Base-by-base conservation (phyloP, 1,284 basidiomycete genomes). In the Porogramme epimiltina region DNA sequence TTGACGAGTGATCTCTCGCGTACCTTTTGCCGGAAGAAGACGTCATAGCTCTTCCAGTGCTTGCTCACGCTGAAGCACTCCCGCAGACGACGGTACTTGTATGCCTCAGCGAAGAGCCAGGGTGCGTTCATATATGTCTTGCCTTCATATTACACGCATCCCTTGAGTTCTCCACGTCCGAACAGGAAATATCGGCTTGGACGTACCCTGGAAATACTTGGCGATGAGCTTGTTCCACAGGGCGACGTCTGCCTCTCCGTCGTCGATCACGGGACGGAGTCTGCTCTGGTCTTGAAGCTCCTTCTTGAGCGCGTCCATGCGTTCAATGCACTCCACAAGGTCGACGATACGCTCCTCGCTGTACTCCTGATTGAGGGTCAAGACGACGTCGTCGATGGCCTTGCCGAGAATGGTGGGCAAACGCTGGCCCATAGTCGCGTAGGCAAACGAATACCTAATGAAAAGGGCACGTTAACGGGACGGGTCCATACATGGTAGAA, bases 221-320 rank as follows among this genome's bases (percentile, higher is more conserved):
- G 91, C 91, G 46, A 95, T 94, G 70, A 93, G 91, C 68, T 98
- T 97, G 76, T 98, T 98, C 95, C 95, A 98, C 16, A 98, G 79
- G 1, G 95, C 88, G 34, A 98, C 89, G 64, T 98, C 95, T 23
- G 88, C 95, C 67, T 97, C 95, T 54, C 85, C 87, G 65, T 98
- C 95, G 69, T 98, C 95, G 42, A 93, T 74, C 66, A 96, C 94
- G 49, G 89, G 93, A 24, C 92, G 78, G 28, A 92, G 79, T 66
- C 91, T 91, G 10, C 84, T 83, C 64, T 93, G 92, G 1, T 79
- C 80, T 62, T 89, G 89, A 49, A 94, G 77, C 65, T 94, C 89
- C 18, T 74, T 75, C 90, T 93, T 94, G 58, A 95, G 81, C 22
- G 77, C 73, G 55, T 89, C 87, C 89, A 94, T 91, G 58, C 91